These are phyloP conservation scores for Gnaphalium uliginosum DNA, from an alignment of 129 eudicot genomes.

Conservation along the genomic window DNA sequence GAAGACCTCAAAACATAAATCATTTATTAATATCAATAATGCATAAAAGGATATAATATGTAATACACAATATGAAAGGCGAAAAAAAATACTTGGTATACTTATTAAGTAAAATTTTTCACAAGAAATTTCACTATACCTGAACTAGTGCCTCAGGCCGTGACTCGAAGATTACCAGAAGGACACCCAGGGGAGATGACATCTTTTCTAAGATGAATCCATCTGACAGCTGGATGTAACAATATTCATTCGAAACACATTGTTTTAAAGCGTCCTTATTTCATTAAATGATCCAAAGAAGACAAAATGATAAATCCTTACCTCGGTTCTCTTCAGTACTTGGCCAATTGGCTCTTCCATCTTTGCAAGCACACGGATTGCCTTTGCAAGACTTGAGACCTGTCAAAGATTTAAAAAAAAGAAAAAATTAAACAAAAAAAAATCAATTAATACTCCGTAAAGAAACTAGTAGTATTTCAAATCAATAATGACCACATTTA, in stretches of 20 bases:
- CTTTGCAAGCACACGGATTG: conserved; percentile 88
- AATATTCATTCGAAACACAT: conserved; percentile 26
- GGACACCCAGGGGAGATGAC: conserved; percentile 93
- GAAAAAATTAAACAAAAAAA: neutral
- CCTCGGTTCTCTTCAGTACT: conserved; percentile 83
- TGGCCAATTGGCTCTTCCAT: conserved; percentile 97
- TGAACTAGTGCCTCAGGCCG: conserved; percentile 98
- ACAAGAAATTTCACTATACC: conserved; percentile 41
- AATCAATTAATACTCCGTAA: neutral
- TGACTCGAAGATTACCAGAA: conserved; percentile 91
- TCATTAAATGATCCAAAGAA: neutral
- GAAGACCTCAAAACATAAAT: no score
- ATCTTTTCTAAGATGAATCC: conserved; percentile 81
- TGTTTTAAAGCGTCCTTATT: conserved; percentile 1
- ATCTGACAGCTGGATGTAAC: conserved; percentile 73
- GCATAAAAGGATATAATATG: neutral
- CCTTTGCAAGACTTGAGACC: conserved; percentile 83
- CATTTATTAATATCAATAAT: neutral
- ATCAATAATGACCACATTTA: conserved; percentile 6
- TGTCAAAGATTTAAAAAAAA: conserved; percentile 1
- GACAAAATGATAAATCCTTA: conserved; percentile 23
- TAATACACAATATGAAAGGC: neutral
- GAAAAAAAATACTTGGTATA: neutral
- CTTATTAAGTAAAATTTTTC: neutral
- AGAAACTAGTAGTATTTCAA: neutral